Base-by-base conservation (phyloP, 2,329 filamentous ascomycete genomes). In the Cryoendolithus antarcticus region DNA sequence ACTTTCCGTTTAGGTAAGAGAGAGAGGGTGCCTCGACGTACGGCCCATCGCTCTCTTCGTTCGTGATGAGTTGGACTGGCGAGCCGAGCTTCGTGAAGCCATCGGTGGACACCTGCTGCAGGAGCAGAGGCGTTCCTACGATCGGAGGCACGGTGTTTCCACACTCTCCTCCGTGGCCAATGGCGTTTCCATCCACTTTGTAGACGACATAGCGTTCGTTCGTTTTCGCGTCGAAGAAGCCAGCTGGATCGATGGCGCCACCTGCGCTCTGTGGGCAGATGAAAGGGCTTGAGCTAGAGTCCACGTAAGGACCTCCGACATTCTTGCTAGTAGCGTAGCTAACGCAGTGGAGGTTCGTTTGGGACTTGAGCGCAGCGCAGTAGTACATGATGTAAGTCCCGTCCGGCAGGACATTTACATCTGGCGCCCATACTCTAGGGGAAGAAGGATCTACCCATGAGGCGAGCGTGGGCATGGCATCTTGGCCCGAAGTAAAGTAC, bases 401-500 rank as follows among this genome's bases (percentile, higher is more conserved):
- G 30, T 52, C 44, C 11, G 38, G 32, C 10, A 73, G 56, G 38
- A 54, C 56, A 4, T 68, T 60, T 6, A 79, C 71, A 50, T 77
- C 74, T 6, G 75, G 75, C 0, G 75, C 75, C 73, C 73, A 79
- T 24, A 69, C 69, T 39, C 71, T 64, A 4, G 52, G 51, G 4
- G 66, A 66, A 2, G 62, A 68, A 28, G 71, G 15, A 15, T 48
- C 41, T n/a, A 47, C 68, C 74, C 75, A 79, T 4, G 60, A 48
- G 2, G 64, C 63, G 6, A 67, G 42, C 4, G 57, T 55, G 0
- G 72, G 70, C n/a, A 78, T 60, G 3, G 69, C 66, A 46, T 77
- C 72, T 11, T 62, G 51, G 38, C 66, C 54, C 30, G 66, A 56
- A 10, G 66, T 60, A 5, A 65, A 58, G 53, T 65, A 71, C 49